These are phyloP conservation scores for Tephrocybe sp. DNA, from an alignment of 768 basidiomycete genomes.

Conservation along the genomic window DNA sequence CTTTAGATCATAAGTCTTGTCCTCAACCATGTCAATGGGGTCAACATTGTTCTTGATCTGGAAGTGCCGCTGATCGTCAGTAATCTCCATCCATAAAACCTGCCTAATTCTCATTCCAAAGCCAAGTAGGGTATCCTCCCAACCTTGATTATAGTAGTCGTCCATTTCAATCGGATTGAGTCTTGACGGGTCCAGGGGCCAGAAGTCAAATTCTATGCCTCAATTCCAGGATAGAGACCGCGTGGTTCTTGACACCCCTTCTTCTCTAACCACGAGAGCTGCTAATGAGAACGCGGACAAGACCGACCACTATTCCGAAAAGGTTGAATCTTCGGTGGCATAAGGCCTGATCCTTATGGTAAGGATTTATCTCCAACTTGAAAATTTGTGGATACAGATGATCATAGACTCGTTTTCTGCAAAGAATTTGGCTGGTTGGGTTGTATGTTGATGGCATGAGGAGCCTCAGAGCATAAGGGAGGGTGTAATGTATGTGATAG, in stretches of 20 bases:
- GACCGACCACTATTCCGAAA: not conserved
- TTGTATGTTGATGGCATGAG: too few relatives aligned
- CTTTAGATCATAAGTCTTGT: conserved; percentile 13
- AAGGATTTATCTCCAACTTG: too few relatives aligned
- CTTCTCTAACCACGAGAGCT: not conserved
- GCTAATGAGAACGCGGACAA: not conserved
- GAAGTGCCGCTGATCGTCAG: conserved; percentile 17
- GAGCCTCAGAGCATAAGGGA: too few relatives aligned
- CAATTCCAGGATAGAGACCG: conserved; percentile 5
- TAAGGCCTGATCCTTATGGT: too few relatives aligned
- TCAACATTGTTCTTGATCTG: conserved; percentile 15
- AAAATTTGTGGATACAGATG: too few relatives aligned
- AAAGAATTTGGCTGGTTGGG: too few relatives aligned
- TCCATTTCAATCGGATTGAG: conserved; percentile 17
- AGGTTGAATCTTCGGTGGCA: not conserved
- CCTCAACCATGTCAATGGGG: conserved; percentile 9
- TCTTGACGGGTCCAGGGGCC: not conserved
- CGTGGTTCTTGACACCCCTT: conserved; percentile 3
- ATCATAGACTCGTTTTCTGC: too few relatives aligned
- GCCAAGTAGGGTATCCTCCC: conserved; percentile 17
- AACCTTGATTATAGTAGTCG: conserved; percentile 17
- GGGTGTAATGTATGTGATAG: too few relatives aligned
- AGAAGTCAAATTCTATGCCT: not conserved
- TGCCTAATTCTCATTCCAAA: not conserved
- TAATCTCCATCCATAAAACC: not conserved